Percentiles rank a stretch among this genome's conserved stretches.
Evolutionary conservation across 768 basidiomycete species (phyloP).

Genomic region (Russula lepida): DNA sequence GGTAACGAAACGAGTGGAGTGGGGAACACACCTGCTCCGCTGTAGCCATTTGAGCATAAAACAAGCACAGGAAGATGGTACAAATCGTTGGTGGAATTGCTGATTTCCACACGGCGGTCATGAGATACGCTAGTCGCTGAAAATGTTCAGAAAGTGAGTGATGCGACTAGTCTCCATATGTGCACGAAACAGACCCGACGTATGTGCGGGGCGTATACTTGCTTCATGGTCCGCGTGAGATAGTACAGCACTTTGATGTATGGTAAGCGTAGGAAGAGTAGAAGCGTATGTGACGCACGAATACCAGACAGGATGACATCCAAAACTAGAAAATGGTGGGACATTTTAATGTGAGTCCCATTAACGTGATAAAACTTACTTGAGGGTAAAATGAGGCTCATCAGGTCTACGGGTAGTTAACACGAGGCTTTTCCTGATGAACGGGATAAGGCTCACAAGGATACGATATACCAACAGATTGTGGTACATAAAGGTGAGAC

Average conservation of each 20-base stretch:
- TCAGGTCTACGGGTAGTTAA: not conserved
- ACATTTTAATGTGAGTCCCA: not conserved
- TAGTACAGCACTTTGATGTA: not conserved
- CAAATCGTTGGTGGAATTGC: conserved; percentile 11
- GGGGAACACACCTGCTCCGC: not conserved
- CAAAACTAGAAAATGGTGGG: conserved; percentile 1
- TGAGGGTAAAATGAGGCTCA: conserved; percentile 7
- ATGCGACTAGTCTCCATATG: not conserved
- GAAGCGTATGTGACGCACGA: not conserved
- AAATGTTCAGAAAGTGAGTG: not conserved
- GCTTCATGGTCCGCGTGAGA: conserved; percentile 8
- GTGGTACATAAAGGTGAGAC: not conserved
- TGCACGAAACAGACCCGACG: not conserved
- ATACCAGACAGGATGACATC: not conserved
- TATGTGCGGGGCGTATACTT: not conserved
- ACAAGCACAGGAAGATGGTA: not conserved
- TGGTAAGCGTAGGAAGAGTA: not conserved
- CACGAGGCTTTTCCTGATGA: not conserved
- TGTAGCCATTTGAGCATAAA: not conserved
- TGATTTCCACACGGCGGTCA: conserved; percentile 5
- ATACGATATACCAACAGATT: not conserved
- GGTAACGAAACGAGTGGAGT: not conserved
- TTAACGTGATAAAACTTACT: not conserved
- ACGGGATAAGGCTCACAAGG: not conserved
- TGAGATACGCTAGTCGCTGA: not conserved